Conservation (phyloP, 495 filamentous ascomycete species). For the Penicillium daleae region DNA sequence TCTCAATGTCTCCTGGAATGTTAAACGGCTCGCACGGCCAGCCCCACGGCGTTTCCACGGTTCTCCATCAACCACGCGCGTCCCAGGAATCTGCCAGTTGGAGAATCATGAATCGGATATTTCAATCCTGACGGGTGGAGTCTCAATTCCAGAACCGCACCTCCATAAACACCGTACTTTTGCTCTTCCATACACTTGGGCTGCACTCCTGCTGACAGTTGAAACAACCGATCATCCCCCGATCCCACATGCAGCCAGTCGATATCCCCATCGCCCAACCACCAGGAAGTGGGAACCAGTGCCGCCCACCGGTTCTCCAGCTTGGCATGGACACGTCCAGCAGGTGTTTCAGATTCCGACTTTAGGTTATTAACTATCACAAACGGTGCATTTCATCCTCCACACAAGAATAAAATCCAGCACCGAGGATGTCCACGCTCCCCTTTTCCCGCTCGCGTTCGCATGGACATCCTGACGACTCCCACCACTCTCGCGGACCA, state of each 20-base stretch:
- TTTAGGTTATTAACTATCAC: slow-evolving; percentile 9
- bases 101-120: slow-evolving; percentile 3
- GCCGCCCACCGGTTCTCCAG: background rate
- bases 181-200: background rate
- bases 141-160: background rate
- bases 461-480: background rate
- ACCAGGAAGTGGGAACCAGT: background rate
- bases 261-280: background rate
- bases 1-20: background rate
- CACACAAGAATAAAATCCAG: background rate
- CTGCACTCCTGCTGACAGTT: background rate
- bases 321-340: background rate
- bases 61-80: background rate
- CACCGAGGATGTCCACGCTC: background rate
- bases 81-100: background rate
- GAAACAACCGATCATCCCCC: background rate
- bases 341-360: slow-evolving; percentile 3
- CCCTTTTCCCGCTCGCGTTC: slow-evolving; percentile 1
- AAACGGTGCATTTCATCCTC: background rate
- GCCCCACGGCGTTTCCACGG: slow-evolving; percentile 8
- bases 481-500: background rate
- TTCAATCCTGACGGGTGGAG: background rate
- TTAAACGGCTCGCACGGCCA: background rate
- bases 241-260: background rate
- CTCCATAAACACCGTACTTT: background rate